phyloP scores from a whole-genome alignment of 2,329 filamentous ascomycete species.

The Penicillium concentricum region DNA sequence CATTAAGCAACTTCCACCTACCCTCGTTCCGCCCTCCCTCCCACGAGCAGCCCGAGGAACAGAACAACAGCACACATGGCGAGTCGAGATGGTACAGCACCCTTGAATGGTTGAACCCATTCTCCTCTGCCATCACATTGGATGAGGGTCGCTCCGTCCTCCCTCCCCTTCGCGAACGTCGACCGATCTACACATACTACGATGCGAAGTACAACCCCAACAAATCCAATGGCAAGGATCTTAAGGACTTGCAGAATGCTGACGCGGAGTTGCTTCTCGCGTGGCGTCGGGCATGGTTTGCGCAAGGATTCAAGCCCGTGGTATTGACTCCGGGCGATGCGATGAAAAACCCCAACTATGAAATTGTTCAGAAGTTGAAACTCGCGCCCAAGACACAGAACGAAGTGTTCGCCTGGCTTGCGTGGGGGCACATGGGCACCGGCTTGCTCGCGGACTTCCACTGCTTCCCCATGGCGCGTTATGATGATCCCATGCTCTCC shows the following conservation, averaged over 20 bases:
- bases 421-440: constrained; percentile 87
- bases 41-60: constrained; percentile 69
- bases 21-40: constrained; percentile 69
- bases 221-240: constrained; percentile 53
- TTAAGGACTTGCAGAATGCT: constrained; percentile 62
- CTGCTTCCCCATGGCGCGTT: constrained; percentile 78
- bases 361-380: constrained; percentile 60
- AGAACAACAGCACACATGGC: constrained; percentile 74
- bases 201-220: constrained; percentile 56
- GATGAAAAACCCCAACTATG: constrained; percentile 76
- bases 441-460: constrained; percentile 77
- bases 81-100: constrained; percentile 83
- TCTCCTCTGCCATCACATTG: constrained; percentile 74
- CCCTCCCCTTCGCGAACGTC: constrained; percentile 69
- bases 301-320: constrained; percentile 82
- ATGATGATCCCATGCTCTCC: constrained; percentile 68
- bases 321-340: constrained; percentile 79
- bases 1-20: constrained; percentile 53
- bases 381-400: constrained; percentile 62
- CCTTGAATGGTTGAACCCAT: constrained; percentile 88
- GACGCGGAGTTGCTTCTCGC: constrained; percentile 77
- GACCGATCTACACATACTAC: constrained; percentile 88
- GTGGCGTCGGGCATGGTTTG: constrained; percentile 95
- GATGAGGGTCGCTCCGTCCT: constrained; percentile 82
- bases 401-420: constrained; percentile 81